These are phyloP conservation scores for Aspergillus kassunensis DNA, from an alignment of 495 filamentous ascomycete species.

Conservation along the genomic window DNA sequence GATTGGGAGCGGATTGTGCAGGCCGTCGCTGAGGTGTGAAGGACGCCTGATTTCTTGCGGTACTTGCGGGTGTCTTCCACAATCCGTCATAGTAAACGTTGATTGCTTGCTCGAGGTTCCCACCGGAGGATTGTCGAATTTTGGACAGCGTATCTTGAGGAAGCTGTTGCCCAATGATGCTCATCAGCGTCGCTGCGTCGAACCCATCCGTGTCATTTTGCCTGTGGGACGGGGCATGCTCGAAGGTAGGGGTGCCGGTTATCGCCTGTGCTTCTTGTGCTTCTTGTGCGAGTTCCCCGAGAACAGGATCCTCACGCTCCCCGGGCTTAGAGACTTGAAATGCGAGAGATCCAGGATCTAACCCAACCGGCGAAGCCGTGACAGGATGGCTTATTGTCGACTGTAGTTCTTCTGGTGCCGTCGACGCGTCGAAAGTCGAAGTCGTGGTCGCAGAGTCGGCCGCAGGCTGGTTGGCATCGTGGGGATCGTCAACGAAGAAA, in stretches of 20 bases:
- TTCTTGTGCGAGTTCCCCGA: no score
- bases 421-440: slow-evolving; percentile 22
- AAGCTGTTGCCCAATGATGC: slow-evolving; percentile 67
- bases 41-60: slow-evolving; percentile 11
- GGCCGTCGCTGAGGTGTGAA: slow-evolving; percentile 13
- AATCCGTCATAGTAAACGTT: slow-evolving; percentile 94
- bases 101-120: slow-evolving; percentile 63
- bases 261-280: background rate
- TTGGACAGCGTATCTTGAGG: slow-evolving; percentile 43
- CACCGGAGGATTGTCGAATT: slow-evolving; percentile 55
- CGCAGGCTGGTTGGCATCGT: slow-evolving; percentile 1
- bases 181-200: slow-evolving; percentile 63
- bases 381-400: no score
- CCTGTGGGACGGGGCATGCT: background rate
- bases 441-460: slow-evolving; percentile 1
- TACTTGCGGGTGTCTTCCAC: slow-evolving; percentile 56
- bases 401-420: background rate
- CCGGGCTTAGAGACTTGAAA: no score
- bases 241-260: background rate
- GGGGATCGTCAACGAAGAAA: slow-evolving; percentile 64
- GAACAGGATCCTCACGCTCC: no score
- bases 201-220: slow-evolving; percentile 42
- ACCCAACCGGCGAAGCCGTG: no score
- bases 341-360: no score
- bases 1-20: slow-evolving; percentile 3